phyloP scores from a whole-genome alignment of 2,329 filamentous ascomycete species.

The Alternaria sp. region DNA sequence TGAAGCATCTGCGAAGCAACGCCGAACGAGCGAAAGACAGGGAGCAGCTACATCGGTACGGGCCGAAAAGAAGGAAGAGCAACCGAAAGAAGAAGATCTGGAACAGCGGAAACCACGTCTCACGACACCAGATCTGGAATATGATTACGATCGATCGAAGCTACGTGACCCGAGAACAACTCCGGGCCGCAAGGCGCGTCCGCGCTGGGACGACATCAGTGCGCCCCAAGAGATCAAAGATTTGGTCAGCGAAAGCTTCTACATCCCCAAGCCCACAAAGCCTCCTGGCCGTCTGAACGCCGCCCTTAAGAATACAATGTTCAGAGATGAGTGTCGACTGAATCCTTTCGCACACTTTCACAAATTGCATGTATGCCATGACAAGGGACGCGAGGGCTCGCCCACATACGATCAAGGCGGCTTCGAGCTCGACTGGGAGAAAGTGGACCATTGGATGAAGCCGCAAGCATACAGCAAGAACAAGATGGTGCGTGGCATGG shows the following conservation, averaged over 20 bases:
- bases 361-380: background rate
- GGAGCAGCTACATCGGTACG: background rate
- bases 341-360: background rate
- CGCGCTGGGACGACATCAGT: background rate
- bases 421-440: background rate
- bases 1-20: background rate
- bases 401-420: background rate
- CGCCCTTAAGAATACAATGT: background rate
- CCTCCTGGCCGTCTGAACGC: background rate
- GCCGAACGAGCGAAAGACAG: background rate
- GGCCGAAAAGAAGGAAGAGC: background rate
- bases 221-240: background rate
- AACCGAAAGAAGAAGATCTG: background rate
- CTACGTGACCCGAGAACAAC: conserved; percentile 4
- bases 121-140: conserved; percentile 10
- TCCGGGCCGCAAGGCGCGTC: background rate
- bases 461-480: background rate
- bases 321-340: background rate
- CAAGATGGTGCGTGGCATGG: background rate
- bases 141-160: conserved; percentile 9
- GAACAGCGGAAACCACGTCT: conserved; percentile 6
- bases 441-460: background rate
- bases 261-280: background rate
- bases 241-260: background rate
- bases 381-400: background rate